A percentile compares a stretch with the other conserved stretches of the same genome.
These are phyloP conservation scores for Rhodomyrtus tomentosa DNA, from an alignment of 345 rosid species.

Conservation along the genomic window DNA sequence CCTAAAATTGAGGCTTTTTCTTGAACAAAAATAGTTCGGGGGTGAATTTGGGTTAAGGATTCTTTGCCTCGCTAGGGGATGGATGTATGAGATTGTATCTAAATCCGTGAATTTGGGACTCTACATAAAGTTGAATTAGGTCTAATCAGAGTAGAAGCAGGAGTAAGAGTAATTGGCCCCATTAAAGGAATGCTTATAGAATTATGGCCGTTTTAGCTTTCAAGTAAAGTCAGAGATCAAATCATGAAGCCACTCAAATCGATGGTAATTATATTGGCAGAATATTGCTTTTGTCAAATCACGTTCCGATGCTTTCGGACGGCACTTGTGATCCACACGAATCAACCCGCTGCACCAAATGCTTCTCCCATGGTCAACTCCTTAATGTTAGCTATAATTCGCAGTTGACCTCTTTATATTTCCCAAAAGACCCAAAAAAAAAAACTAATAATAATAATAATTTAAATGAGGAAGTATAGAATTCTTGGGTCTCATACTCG, in stretches of 20 bases:
- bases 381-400: not conserved
- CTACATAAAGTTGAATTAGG: too few relatives aligned
- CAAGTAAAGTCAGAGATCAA: not conserved
- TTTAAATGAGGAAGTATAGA: too few relatives aligned
- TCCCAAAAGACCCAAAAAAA: not conserved
- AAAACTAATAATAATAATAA: too few relatives aligned
- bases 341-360: not conserved
- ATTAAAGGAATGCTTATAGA: not conserved
- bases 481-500: too few relatives aligned
- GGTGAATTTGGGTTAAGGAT: too few relatives aligned
- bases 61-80: too few relatives aligned
- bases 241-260: not conserved
- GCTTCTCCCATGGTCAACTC: not conserved
- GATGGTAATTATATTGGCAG: not conserved
- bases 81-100: too few relatives aligned
- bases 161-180: too few relatives aligned
- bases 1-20: too few relatives aligned
- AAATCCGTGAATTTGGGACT: too few relatives aligned
- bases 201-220: not conserved
- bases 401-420: not conserved
- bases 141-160: too few relatives aligned
- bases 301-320: not conserved
- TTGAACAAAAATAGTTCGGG: too few relatives aligned
- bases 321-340: not conserved
- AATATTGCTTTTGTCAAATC: not conserved